These are phyloP conservation scores for Moesziomyces globuligerus DNA, from an alignment of 1,284 basidiomycete species.

Conservation along the genomic window DNA sequence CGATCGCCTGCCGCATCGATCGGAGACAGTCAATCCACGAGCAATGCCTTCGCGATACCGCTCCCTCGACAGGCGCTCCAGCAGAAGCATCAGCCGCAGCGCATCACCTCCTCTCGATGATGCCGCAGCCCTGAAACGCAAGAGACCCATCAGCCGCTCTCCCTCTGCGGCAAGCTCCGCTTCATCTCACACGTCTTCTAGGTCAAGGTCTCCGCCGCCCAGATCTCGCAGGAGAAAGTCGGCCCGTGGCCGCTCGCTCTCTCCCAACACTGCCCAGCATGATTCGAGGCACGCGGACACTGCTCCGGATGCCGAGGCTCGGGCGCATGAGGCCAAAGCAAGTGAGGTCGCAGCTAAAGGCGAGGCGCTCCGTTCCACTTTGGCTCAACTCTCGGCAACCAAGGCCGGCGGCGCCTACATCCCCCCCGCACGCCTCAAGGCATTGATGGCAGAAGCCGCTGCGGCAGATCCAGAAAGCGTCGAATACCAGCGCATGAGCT, in stretches of 20 bases:
- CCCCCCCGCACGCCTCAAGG: constrained; percentile 86
- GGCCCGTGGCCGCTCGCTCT: constrained; percentile 19
- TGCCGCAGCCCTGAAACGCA: constrained; percentile 23
- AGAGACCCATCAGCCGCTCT: constrained; percentile 24
- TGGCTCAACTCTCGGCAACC: constrained; percentile 62
- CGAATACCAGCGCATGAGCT: constrained; percentile 94
- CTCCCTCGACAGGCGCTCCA: constrained; percentile 8
- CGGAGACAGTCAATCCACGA: not conserved
- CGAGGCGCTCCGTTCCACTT: constrained; percentile 50
- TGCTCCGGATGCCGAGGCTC: constrained; percentile 9
- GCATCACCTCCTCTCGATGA: constrained; percentile 24
- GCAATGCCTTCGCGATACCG: constrained; percentile 26
- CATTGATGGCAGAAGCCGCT: constrained; percentile 84
- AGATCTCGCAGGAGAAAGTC: constrained; percentile 22
- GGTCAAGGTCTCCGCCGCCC: constrained; percentile 33
- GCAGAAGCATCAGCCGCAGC: not conserved
- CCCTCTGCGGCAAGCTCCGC: constrained; percentile 18
- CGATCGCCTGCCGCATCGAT: not conserved
- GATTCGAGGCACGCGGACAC: not conserved
- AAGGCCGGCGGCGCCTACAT: constrained; percentile 95
- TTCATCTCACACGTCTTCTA: constrained; percentile 20
- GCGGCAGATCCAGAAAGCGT: constrained; percentile 82
- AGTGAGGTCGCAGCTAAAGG: constrained; percentile 40
- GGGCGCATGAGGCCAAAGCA: constrained; percentile 18
- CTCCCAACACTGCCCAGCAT: constrained; percentile 20